Percentiles rank a stretch among this genome's conserved stretches.
Evolutionary conservation across 2,329 filamentous ascomycete species (phyloP).

Genomic region (Penicillium hesseltinei): DNA sequence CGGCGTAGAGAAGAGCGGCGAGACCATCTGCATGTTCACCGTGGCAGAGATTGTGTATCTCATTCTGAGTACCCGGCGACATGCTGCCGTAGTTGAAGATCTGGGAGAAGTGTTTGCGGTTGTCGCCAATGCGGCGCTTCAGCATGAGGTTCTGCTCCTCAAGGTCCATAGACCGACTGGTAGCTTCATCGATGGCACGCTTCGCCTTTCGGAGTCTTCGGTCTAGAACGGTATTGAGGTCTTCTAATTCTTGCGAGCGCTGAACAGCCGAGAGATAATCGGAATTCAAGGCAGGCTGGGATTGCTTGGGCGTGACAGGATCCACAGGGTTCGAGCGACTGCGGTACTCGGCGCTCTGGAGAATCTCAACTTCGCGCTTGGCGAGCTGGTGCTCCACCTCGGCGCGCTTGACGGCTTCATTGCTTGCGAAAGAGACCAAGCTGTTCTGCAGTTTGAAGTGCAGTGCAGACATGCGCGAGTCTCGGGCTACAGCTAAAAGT

Average conservation of each 20-base stretch:
- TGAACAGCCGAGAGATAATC: constrained; percentile 61
- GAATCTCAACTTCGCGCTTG: constrained; percentile 79
- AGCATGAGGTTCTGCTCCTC: constrained; percentile 74
- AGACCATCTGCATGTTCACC: constrained; percentile 39
- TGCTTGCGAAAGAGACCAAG: constrained; percentile 77
- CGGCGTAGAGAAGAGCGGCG: constrained; percentile 39
- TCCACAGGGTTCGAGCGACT: constrained; percentile 59
- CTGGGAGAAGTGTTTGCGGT: constrained; percentile 79
- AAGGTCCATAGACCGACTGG: constrained; percentile 68
- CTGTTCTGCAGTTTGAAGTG: constrained; percentile 90
- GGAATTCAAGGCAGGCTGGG: constrained; percentile 40
- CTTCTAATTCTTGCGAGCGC: constrained; percentile 64
- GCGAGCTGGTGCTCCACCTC: constrained; percentile 90
- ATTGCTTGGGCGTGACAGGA: constrained; percentile 33
- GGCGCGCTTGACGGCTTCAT: constrained; percentile 80
- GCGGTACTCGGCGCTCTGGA: constrained; percentile 71
- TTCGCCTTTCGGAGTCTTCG: constrained; percentile 70
- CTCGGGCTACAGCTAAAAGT: constrained; percentile 55
- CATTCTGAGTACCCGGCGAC: constrained; percentile 58
- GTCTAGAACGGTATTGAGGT: constrained; percentile 63
- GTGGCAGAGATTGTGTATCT: constrained; percentile 42
- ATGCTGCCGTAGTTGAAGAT: constrained; percentile 72
- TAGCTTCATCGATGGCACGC: constrained; percentile 73
- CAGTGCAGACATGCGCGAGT: constrained; percentile 77
- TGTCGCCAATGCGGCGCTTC: constrained; percentile 81